Evolutionary conservation across 768 basidiomycete species (phyloP), one percentile per base, ranked within the genome.

Genomic region (Leccinum barrowsii): DNA sequence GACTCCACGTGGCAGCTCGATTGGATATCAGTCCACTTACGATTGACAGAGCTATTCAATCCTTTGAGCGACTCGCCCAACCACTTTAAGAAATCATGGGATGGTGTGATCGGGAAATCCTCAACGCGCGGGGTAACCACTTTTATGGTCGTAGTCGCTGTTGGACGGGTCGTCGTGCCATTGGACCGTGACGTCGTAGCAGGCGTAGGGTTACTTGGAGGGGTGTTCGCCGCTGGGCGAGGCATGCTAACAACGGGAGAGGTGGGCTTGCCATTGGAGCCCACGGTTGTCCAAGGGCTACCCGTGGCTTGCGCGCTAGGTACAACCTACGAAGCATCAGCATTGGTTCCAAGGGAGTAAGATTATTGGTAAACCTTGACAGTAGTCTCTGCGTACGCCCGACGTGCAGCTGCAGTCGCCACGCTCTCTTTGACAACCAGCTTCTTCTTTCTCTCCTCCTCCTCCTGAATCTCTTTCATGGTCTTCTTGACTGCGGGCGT

Each of bases 381-480:
- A 2, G 88, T 86, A 30, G 84, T 83, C 58, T 94, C 92, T 4
- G 90, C 91, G 66, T 95, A 90, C 4, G 80, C 87, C 54, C 91
- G 80, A 68, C 88, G 83, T 7, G 82, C 77, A 40, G 81, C 80
- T 21, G 81, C 77, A 12, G 82, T 75, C 8, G 80, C 80, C 55
- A 78, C 77, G 54, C 79, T 84, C 62, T 90, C 85, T 71, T 86
- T 87, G 7, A 76, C 74, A 1, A 78, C 78, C 28, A 75, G 65
- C 73, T 86, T 90, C 79, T 93, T 94, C 61, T 89, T 82, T 62
- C 78, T 83, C 73, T 96, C 93, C 69, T 99, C 97, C 66, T 99
- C 97, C 73, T 98, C 96, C 69, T 96, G 92, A 42, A 99, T 99
- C 77, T 99, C 94, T 78, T 96, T 98, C 87, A 99, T 88, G 2